A percentile compares a stretch with the other conserved stretches of the same genome.
Conservation (phyloP, 164 flowering plant genomes). For the Sedum album region DNA sequence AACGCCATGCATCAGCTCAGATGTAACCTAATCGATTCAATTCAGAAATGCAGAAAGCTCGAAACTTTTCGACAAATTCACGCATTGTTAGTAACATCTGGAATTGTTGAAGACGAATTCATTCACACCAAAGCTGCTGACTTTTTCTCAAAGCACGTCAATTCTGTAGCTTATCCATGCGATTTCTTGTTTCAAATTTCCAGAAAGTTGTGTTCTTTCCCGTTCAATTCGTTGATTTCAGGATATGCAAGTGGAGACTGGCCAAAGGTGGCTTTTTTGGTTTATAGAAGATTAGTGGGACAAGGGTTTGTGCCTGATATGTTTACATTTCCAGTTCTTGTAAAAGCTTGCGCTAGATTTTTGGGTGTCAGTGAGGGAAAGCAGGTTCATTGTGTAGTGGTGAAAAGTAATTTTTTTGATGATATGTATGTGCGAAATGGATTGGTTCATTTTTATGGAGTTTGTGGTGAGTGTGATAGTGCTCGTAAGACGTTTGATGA, state of each 20-base stretch:
- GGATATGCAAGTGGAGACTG: constrained; percentile 20
- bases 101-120: constrained; percentile 13
- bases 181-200: constrained; percentile 22
- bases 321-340: constrained; percentile 37
- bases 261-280: constrained; percentile 26
- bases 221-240: constrained; percentile 28
- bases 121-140: constrained; percentile 18
- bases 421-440: constrained; percentile 39
- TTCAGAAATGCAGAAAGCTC: constrained; percentile 20
- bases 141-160: constrained; percentile 17
- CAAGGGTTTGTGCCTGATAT: constrained; percentile 38
- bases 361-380: constrained; percentile 30
- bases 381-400: constrained; percentile 33
- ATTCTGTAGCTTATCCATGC: constrained; percentile 18
- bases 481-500: constrained; percentile 43
- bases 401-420: constrained; percentile 28
- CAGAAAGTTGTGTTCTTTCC: constrained; percentile 20
- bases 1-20: constrained; percentile 12
- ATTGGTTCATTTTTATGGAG: constrained; percentile 33
- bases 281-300: constrained; percentile 20
- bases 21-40: constrained; percentile 17
- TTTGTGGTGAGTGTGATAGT: constrained; percentile 26
- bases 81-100: constrained; percentile 26
- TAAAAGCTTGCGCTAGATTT: constrained; percentile 38
- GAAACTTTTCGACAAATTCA: constrained; percentile 29